Evolutionary conservation across 352 stramenopile species (phyloP).

Genomic region (Aphanomyces astaci): DNA sequence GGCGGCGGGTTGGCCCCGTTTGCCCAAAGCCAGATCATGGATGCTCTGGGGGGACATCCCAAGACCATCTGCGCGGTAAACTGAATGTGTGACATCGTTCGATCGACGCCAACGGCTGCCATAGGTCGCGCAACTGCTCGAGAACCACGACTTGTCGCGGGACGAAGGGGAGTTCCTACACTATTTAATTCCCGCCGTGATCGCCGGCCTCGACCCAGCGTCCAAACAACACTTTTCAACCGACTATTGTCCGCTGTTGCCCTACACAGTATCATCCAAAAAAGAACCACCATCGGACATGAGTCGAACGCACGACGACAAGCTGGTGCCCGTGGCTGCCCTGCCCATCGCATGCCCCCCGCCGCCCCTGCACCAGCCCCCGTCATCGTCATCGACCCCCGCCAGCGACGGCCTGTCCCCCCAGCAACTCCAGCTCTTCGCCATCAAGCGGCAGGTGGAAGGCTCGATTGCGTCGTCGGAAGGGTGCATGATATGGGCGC

Average conservation of each 20-base stretch:
- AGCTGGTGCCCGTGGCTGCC: not conserved
- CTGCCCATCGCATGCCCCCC: not conserved
- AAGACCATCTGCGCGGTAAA: constrained; percentile 60
- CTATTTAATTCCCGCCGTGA: constrained; percentile 76
- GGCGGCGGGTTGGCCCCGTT: constrained; percentile 55
- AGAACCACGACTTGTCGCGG: constrained; percentile 77
- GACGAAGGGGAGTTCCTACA: constrained; percentile 72
- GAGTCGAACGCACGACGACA: not conserved
- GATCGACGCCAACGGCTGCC: too few species aligned
- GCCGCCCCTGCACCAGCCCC: not conserved
- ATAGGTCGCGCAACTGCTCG: constrained; percentile 66
- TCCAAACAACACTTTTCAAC: constrained; percentile 19
- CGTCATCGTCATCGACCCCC: not conserved
- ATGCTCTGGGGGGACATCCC: constrained; percentile 49
- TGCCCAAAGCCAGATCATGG: constrained; percentile 56
- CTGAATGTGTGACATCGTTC: too few species aligned
- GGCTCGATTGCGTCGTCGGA: constrained; percentile 23
- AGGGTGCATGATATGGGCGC: constrained; percentile 57
- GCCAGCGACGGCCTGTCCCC: not conserved
- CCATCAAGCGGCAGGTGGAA: not conserved
- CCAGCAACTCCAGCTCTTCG: constrained; percentile 18
- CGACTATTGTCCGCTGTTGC: constrained; percentile 20
- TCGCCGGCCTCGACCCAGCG: constrained; percentile 44
- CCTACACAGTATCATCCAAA: not conserved
- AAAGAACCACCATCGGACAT: not conserved